A percentile compares a stretch with the other conserved stretches of the same genome.
Evolutionary conservation across 345 rosid species (phyloP).

Genomic region (Cardamine resedifolia): DNA sequence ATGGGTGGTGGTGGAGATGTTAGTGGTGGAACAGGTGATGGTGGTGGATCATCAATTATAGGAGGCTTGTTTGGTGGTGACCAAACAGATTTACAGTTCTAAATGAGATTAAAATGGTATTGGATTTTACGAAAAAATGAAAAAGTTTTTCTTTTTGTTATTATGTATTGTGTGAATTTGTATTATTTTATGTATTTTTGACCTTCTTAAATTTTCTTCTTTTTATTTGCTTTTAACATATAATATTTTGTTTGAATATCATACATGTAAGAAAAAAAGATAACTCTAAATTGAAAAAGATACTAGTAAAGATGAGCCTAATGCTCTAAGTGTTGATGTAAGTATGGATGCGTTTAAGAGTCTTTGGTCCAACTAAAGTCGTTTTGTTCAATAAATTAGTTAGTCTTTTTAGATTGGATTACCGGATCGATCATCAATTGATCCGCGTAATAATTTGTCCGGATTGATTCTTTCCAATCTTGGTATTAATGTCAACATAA

Average conservation of each 20-base stretch:
- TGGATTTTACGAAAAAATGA: not conserved
- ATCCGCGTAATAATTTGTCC: too few species aligned
- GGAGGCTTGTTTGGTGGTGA: conserved; percentile 30
- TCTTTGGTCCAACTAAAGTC: too few species aligned
- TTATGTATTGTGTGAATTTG: not conserved
- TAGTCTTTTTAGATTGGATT: too few species aligned
- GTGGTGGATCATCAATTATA: conserved; percentile 13
- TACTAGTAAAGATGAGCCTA: too few species aligned
- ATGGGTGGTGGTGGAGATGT: conserved; percentile 11
- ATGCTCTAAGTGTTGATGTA: too few species aligned
- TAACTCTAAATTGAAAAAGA: not conserved
- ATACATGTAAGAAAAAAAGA: too few species aligned
- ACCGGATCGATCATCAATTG: too few species aligned
- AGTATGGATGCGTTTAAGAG: too few species aligned
- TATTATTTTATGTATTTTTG: not conserved
- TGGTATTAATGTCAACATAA: too few species aligned
- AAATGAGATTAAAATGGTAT: not conserved
- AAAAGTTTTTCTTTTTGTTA: not conserved
- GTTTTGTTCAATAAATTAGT: too few species aligned
- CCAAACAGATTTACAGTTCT: not conserved
- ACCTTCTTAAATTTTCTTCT: not conserved
- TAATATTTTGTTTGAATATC: not conserved
- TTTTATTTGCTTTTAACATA: not conserved
- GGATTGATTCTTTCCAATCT: too few species aligned
- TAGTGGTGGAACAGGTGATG: conserved; percentile 9